Base-by-base conservation (phyloP, 1,284 basidiomycete genomes). In the Tilletia caries region DNA sequence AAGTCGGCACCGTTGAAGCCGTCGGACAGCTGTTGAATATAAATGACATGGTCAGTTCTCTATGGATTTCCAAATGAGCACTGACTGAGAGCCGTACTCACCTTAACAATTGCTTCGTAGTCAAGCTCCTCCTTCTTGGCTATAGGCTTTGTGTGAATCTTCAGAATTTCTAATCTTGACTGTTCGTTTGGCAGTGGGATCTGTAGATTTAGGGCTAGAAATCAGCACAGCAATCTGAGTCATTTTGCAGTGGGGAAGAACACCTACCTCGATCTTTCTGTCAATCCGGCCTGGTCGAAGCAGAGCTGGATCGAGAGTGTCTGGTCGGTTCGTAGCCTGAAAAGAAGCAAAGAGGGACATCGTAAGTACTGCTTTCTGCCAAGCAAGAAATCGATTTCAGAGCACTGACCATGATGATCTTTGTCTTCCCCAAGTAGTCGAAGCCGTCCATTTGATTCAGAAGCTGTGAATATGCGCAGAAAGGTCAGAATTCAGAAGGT, bases 391-490 rank as follows among this genome's bases (percentile, higher is more conserved):
- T n/a, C n/a, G n/a, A n/a, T n/a, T n/a, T n/a, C n/a, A 50, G 1
- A 50, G 8, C 48, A 50, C 52, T 29, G 5, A 62, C 58, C 94
- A 98, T 98, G 85, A 99, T 98, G 70, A 99, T 89, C 85, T 98
- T 98, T 52, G 95, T 98, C 79, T 88, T 88, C 66, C 95, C 96
- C 29, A 98, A 87, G 18, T 94, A 92, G 85, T 98, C 96, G 86
- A 99, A 98, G 37, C 96, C 96, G 84, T 99, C 96, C 93, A 99
- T 96, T 85, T 98, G 95, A 84, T 98, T 98, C 62, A 99, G 88
- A 41, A 99, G 87, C 92, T 66, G 44, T 46, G 65, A 18, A 27
- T 18, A 23, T 6, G 37, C 10, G 8, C 15, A 15, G 52, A 27
- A 15, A 54, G 25, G 12, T 54, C 52, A 8, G 46, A n/a, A n/a